phyloP scores from a whole-genome alignment of 345 rosid species.

The Raphanus raphanistrum region DNA sequence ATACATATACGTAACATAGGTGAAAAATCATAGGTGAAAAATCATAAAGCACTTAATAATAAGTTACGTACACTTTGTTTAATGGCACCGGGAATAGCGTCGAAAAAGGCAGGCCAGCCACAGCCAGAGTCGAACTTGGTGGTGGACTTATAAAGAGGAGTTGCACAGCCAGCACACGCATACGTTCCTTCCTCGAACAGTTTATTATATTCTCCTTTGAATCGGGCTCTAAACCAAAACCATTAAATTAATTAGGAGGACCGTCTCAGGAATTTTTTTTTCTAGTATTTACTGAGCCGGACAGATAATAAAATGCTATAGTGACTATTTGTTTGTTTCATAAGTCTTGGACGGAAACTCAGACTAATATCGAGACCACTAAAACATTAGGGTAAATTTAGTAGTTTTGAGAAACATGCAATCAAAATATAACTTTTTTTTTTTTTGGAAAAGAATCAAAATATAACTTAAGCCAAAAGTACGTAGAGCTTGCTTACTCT shows the following conservation, averaged over 20 bases:
- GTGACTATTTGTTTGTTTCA: neutral
- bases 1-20: neutral
- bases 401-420: neutral
- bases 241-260: neutral
- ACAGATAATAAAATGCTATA: no score
- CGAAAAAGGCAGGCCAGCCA: constrained; percentile 89
- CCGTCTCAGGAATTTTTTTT: no score
- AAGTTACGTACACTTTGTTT: constrained; percentile 42
- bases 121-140: constrained; percentile 79
- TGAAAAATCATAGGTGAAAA: neutral
- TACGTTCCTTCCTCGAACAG: constrained; percentile 64
- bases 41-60: neutral
- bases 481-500: constrained; percentile 47
- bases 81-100: constrained; percentile 84
- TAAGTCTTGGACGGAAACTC: neutral
- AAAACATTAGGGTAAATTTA: neutral
- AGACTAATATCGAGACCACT: neutral
- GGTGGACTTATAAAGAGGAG: constrained; percentile 73
- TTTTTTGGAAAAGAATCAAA: no score
- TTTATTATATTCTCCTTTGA: constrained; percentile 72
- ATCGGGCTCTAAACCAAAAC: constrained; percentile 46
- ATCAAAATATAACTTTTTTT: neutral
- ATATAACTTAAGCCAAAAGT: neutral
- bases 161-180: constrained; percentile 73
- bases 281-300: no score